phyloP scores from a whole-genome alignment of 1,139 yeast species.

The Zygoascus meyerae region DNA sequence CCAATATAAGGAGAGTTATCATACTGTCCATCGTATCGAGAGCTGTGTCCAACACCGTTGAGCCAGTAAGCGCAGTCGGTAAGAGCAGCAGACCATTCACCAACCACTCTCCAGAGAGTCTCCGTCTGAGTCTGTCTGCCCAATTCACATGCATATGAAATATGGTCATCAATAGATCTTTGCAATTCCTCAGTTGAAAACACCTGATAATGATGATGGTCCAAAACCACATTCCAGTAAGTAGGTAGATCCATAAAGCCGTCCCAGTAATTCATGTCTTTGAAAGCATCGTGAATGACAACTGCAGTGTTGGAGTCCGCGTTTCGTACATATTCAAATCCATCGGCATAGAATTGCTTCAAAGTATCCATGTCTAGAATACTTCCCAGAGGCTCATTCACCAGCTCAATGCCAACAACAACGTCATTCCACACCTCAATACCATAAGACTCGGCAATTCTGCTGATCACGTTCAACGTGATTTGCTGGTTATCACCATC shows the following conservation, averaged over 20 bases:
- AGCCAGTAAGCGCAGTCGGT: slow-evolving; percentile 92
- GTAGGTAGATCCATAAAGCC: slow-evolving; percentile 41
- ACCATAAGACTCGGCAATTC: slow-evolving; percentile 58
- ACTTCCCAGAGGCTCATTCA: slow-evolving; percentile 88
- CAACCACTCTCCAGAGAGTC: slow-evolving; percentile 68
- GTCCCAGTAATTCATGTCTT: slow-evolving; percentile 57
- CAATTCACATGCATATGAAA: slow-evolving; percentile 56
- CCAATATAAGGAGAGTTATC: slow-evolving; percentile 48
- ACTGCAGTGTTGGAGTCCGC: slow-evolving; percentile 47
- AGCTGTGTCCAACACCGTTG: slow-evolving; percentile 85
- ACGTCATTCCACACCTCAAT: slow-evolving; percentile 59
- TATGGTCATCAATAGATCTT: slow-evolving; percentile 53
- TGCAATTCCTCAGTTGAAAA: slow-evolving; percentile 60
- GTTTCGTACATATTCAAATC: slow-evolving; percentile 49
- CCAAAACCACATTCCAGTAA: slow-evolving; percentile 66
- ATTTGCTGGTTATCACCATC: slow-evolving; percentile 43
- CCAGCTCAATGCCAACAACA: slow-evolving; percentile 73
- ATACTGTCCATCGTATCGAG: slow-evolving; percentile 74
- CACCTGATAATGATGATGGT: slow-evolving; percentile 91
- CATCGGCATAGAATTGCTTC: slow-evolving; percentile 49
- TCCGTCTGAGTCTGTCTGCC: slow-evolving; percentile 51
- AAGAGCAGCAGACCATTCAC: slow-evolving; percentile 93
- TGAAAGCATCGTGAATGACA: slow-evolving; percentile 72
- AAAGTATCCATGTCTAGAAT: slow-evolving; percentile 53
- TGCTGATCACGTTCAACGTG: slow-evolving; percentile 45